Evolutionary conservation across 2,329 filamentous ascomycete genomes (phyloP).

Genomic region (Fusarium tjaetaba): DNA sequence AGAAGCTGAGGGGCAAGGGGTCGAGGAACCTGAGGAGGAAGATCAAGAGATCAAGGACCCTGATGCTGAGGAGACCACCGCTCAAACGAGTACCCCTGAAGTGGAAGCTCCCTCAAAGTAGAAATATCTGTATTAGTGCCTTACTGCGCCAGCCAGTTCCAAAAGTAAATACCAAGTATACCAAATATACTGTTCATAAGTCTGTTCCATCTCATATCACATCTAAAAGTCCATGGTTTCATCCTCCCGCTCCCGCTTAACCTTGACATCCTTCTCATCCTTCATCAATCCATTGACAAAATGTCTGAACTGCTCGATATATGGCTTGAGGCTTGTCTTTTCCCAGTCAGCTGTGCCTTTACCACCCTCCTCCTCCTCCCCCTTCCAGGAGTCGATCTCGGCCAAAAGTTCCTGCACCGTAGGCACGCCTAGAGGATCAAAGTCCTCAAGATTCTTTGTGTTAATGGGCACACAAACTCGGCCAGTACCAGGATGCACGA

Average conservation of each 20-base stretch:
- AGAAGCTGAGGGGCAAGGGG: slow-evolving; percentile 38
- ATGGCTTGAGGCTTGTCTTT: slow-evolving; percentile 94
- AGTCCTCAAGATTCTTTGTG: slow-evolving; percentile 74
- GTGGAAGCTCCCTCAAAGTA: slow-evolving; percentile 20
- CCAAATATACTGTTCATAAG: slow-evolving; percentile 32
- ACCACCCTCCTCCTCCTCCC: slow-evolving; percentile 49
- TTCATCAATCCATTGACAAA: slow-evolving; percentile 84
- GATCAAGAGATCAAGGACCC: slow-evolving; percentile 45
- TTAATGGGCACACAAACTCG: slow-evolving; percentile 97
- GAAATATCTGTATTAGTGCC: slow-evolving; percentile 27
- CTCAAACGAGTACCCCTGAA: slow-evolving; percentile 4
- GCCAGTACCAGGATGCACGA: slow-evolving; percentile 93
- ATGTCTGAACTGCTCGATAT: slow-evolving; percentile 86
- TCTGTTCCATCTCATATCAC: slow-evolving; percentile 10
- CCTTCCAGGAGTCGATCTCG: slow-evolving; percentile 87
- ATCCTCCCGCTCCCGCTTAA: slow-evolving; percentile 67
- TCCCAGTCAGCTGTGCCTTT: slow-evolving; percentile 82
- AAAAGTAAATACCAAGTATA: slow-evolving; percentile 28
- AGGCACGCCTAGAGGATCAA: slow-evolving; percentile 89
- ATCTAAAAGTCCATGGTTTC: slow-evolving; percentile 63
- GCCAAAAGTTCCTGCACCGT: slow-evolving; percentile 83
- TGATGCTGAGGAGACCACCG: background rate
- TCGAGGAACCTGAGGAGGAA: slow-evolving; percentile 45
- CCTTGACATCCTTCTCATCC: slow-evolving; percentile 69
- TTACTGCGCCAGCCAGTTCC: slow-evolving; percentile 31